phyloP scores from a whole-genome alignment of 1,284 basidiomycete species.

The Schizopora paradoxa region DNA sequence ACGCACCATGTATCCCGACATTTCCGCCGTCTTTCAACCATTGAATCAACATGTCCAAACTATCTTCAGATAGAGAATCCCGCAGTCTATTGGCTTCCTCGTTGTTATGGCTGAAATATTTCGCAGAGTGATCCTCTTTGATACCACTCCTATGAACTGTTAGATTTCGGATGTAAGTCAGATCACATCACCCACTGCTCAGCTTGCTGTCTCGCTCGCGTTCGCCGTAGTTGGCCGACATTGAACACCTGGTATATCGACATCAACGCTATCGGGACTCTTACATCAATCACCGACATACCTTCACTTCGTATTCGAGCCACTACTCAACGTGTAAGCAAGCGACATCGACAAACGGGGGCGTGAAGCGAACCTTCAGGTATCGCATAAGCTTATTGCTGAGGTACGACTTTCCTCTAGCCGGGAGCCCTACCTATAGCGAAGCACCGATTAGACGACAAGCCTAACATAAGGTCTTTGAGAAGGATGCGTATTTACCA shows the following conservation, averaged over 20 bases:
- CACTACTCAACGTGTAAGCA: conserved; percentile 53
- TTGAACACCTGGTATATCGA: conserved; percentile 79
- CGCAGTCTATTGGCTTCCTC: conserved; percentile 71
- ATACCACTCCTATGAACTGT: conserved; percentile 57
- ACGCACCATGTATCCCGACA: conserved; percentile 92
- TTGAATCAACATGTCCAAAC: conserved; percentile 89
- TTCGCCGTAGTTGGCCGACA: conserved; percentile 91
- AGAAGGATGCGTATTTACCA: conserved; percentile 57
- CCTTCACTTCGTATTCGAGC: conserved; percentile 98
- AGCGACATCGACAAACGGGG: neutral
- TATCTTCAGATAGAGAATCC: conserved; percentile 86
- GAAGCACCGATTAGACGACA: too few relatives aligned
- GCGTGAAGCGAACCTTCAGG: conserved; percentile 47
- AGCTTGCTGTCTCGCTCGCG: conserved; percentile 75
- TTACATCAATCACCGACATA: conserved; percentile 23
- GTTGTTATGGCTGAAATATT: conserved; percentile 90
- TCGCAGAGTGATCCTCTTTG: conserved; percentile 86
- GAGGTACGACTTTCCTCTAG: conserved; percentile 80
- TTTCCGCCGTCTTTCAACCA: conserved; percentile 97
- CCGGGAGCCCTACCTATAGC: conserved; percentile 69
- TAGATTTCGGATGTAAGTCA: neutral
- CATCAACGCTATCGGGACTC: neutral
- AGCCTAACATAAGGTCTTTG: conserved; percentile 29
- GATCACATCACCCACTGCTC: conserved; percentile 48
- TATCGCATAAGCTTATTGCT: conserved; percentile 83